Conservation (phyloP, 148 eudicot genomes). For the Diospyros kaki region DNA sequence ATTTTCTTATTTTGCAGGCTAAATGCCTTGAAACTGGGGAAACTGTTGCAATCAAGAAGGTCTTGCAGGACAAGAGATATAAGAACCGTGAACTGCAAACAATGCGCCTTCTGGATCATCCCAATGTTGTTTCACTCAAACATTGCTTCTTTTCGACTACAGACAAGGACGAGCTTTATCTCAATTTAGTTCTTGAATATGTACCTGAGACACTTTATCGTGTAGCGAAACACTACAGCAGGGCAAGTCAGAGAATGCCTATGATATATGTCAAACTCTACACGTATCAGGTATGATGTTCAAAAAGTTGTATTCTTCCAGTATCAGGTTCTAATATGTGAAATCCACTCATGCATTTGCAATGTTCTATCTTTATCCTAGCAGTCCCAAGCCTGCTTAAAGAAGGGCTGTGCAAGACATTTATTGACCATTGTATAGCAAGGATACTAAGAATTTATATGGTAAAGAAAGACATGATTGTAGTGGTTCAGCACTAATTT, state of each 20-base stretch:
- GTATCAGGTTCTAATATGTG: background rate
- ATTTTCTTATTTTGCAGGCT: constrained; percentile 24
- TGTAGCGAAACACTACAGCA: constrained; percentile 40
- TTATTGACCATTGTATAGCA: too few relatives aligned
- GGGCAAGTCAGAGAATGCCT: constrained; percentile 46
- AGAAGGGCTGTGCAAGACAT: too few relatives aligned
- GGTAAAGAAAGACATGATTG: too few relatives aligned
- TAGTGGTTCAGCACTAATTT: too few relatives aligned
- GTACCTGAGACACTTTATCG: constrained; percentile 48
- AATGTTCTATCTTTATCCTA: too few relatives aligned
- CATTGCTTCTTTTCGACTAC: constrained; percentile 50
- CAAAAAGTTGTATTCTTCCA: background rate
- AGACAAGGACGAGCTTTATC: constrained; percentile 42
- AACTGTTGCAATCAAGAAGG: constrained; percentile 35
- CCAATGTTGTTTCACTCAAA: constrained; percentile 40
- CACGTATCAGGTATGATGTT: constrained; percentile 36
- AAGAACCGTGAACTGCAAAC: constrained; percentile 48
- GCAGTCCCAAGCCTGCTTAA: too few relatives aligned
- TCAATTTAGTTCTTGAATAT: constrained; percentile 42
- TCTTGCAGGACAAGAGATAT: constrained; percentile 50
- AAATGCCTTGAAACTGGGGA: constrained; percentile 45
- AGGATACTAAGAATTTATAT: too few relatives aligned
- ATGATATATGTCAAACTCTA: constrained; percentile 46
- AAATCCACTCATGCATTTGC: too few relatives aligned
- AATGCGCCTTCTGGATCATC: constrained; percentile 52